Base-by-base conservation (phyloP, 2,329 filamentous ascomycete genomes). In the Lachnellula hyalina region DNA sequence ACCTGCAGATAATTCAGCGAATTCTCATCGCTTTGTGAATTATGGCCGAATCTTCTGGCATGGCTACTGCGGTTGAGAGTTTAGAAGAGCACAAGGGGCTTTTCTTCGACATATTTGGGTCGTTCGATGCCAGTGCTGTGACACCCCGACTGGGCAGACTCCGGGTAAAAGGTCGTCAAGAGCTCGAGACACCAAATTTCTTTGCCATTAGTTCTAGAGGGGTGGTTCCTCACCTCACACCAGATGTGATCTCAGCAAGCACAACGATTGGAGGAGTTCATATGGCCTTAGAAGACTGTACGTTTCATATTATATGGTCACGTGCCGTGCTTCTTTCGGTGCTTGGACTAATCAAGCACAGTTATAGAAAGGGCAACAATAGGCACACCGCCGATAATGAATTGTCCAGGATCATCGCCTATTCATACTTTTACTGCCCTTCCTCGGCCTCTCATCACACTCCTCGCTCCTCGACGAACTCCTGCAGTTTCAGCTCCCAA, bases 211-310 rank as follows among this genome's bases (percentile, higher is more conserved):
- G 89, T 3, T 96, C 94, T 35, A 82, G 94, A 65, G 94, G 94
- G 21, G 83, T 82, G 1, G 76, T 97, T 36, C 91, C 94, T 50
- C 94, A 99, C 73, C 74, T 99, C 61, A 89, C 92, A 3, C 92
- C 91, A 40, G 94, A 99, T 75, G 87, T 87, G 58, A 77, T 94
- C 61, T 70, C 73, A 41, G 85, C 83, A 53, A 77, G 87, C 65
- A 84, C 85, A 1, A 70, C 79, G 5, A 77, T 95, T 56, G 75
- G 76, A 28, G 88, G 87, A 25, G 78, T 89, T 3, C 96, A 96
- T 68, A 76, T 94, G 66, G 89, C 87, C 0, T 75, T 97, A 28
- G 94, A 99, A 77, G 94, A 99, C 72, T 97, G 94, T 96, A 78
- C 72, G 88, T 72, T 14, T 4, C 71, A 28, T n/a, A 38, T 19